Evolutionary conservation across 805 yeast species (phyloP).

Genomic region (Citeromyces matritensis): DNA sequence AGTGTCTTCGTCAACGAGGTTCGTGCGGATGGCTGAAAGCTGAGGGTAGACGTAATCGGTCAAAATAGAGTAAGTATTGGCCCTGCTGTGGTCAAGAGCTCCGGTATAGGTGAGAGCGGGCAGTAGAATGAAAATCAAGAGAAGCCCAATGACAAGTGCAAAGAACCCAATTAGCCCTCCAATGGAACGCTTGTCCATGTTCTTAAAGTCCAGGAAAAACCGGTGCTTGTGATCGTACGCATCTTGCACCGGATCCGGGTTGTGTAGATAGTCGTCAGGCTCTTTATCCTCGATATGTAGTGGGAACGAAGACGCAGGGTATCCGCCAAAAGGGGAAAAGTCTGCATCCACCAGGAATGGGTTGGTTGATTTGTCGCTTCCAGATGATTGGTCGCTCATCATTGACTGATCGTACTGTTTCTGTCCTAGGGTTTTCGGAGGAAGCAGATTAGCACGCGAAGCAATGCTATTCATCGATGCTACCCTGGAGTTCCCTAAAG

Average conservation of each 20-base stretch:
- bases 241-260: constrained; percentile 91
- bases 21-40: constrained; percentile 42
- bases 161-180: constrained; percentile 51
- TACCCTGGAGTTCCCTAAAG: constrained; percentile 30
- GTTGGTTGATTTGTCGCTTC: constrained; percentile 7
- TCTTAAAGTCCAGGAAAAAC: constrained; percentile 46
- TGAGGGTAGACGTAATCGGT: constrained; percentile 42
- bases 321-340: constrained; percentile 90
- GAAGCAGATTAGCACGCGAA: constrained; percentile 12
- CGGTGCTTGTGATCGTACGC: constrained; percentile 69
- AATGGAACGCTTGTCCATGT: constrained; percentile 46
- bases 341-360: constrained; percentile 43
- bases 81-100: constrained; percentile 16
- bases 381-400: constrained; percentile 2
- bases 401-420: constrained; percentile 5
- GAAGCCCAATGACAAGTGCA: constrained; percentile 39
- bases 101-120: constrained; percentile 84
- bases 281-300: constrained; percentile 85
- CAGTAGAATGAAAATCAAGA: constrained; percentile 57
- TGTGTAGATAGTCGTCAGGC: constrained; percentile 87
- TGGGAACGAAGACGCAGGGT: constrained; percentile 88
- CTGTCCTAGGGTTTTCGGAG: constrained; percentile 1
- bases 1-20: constrained; percentile 61
- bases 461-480: constrained; percentile 32
- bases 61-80: constrained; percentile 23